Evolutionary conservation across 202 grass and related monocot genomes (phyloP).

Genomic region (Carex arenaria): DNA sequence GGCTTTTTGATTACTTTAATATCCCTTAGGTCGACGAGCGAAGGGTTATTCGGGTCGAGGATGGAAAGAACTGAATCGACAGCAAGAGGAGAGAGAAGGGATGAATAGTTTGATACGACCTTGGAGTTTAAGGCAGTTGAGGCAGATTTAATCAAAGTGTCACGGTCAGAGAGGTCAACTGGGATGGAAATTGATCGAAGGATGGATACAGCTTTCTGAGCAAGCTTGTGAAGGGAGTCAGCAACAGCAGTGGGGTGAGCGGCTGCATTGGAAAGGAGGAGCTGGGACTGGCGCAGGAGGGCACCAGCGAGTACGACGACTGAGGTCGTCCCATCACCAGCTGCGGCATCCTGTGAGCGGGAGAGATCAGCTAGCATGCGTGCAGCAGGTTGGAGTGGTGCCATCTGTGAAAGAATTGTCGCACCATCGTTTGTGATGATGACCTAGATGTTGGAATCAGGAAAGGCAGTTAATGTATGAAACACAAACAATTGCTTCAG

Average conservation of each 20-base stretch:
- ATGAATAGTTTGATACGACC: constrained; percentile 91
- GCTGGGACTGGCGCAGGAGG: constrained; percentile 48
- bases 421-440: constrained; percentile 93
- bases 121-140: constrained; percentile 86
- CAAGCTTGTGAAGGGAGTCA: constrained; percentile 70
- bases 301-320: constrained; percentile 77
- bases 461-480: neutral
- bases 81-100: constrained; percentile 75
- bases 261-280: constrained; percentile 45
- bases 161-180: constrained; percentile 66
- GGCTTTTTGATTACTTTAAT: constrained; percentile 78
- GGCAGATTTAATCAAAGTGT: constrained; percentile 78
- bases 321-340: constrained; percentile 69
- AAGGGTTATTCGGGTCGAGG: constrained; percentile 74
- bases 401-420: constrained; percentile 82
- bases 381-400: constrained; percentile 74
- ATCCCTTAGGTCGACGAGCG: constrained; percentile 75
- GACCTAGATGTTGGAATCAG: constrained; percentile 25
- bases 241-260: constrained; percentile 66
- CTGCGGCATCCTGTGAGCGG: constrained; percentile 73
- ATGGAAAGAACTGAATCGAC: constrained; percentile 75
- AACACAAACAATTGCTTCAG: neutral
- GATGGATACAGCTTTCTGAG: constrained; percentile 56
- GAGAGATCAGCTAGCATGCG: constrained; percentile 93
- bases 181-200: constrained; percentile 73